Base-by-base conservation (phyloP, 1,284 basidiomycete genomes). In the Farysia itapuensis region DNA sequence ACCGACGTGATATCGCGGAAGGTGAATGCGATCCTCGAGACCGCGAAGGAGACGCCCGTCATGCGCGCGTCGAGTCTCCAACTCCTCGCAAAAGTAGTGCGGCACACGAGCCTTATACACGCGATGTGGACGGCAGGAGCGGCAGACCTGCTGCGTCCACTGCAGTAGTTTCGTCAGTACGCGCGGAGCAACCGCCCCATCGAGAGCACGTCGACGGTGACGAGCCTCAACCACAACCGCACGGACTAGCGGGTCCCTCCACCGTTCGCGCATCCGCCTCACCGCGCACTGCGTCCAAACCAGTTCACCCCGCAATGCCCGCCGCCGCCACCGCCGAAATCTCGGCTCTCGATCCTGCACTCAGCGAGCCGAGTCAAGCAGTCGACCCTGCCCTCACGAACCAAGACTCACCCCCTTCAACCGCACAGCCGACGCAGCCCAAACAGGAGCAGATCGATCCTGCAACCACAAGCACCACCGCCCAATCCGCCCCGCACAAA, bases 401-500 rank as follows among this genome's bases (percentile, higher is more conserved):
- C 31, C n/a, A n/a, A n/a, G n/a, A n/a, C n/a, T n/a, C n/a, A n/a
- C n/a, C n/a, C n/a, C n/a, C n/a, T n/a, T n/a, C n/a, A n/a, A n/a
- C n/a, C n/a, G n/a, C n/a, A n/a, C n/a, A n/a, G n/a, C n/a, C n/a
- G n/a, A n/a, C n/a, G n/a, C n/a, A n/a, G n/a, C n/a, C n/a, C n/a
- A n/a, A n/a, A n/a, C n/a, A n/a, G n/a, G n/a, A n/a, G n/a, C n/a
- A n/a, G n/a, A n/a, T n/a, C n/a, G 26, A n/a, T n/a, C 11, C n/a
- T n/a, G n/a, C 9, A 11, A 28, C 26, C 26, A 11, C 26, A 9
- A 11, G 9, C 9, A n/a, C 26, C 9, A 28, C 26, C 9, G 26
- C 26, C 9, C 11, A 9, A 28, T 9, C 26, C 9, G 26, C 26
- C 9, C 46, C 48, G 36, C 43, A 44, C 9, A 26, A 19, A 9